A percentile compares a stretch with the other conserved stretches of the same genome.
phyloP scores from a whole-genome alignment of 2,329 filamentous ascomycete species.

The Epichloe hybrida region DNA sequence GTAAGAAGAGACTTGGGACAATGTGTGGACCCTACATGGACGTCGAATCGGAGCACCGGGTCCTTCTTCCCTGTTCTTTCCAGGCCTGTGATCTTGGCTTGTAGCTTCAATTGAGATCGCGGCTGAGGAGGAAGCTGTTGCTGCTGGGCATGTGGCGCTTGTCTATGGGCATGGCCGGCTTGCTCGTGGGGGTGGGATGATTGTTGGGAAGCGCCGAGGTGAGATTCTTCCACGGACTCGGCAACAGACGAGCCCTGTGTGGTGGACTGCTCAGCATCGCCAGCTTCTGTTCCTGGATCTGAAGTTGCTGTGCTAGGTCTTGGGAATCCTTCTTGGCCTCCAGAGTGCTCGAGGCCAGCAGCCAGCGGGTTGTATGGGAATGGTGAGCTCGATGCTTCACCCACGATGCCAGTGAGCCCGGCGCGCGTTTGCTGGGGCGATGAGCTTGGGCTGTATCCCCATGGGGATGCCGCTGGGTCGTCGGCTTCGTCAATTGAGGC shows the following conservation, averaged over 20 bases:
- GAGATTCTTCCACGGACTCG: slow-evolving; percentile 9
- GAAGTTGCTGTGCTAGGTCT: slow-evolving; percentile 35
- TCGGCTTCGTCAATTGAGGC: slow-evolving; percentile 41
- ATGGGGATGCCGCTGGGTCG: slow-evolving; percentile 39
- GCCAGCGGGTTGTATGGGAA: slow-evolving; percentile 30
- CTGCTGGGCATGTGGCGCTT: slow-evolving; percentile 24
- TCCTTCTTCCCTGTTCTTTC: slow-evolving; percentile 94
- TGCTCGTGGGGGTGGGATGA: slow-evolving; percentile 7
- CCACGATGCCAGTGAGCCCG: slow-evolving; percentile 27
- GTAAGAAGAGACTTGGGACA: background rate
- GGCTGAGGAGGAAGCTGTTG: slow-evolving; percentile 41
- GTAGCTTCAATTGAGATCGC: slow-evolving; percentile 67
- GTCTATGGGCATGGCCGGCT: slow-evolving; percentile 9
- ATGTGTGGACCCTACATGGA: slow-evolving; percentile 54
- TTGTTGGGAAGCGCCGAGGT: slow-evolving; percentile 5
- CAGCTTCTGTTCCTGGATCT: slow-evolving; percentile 29
- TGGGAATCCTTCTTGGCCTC: slow-evolving; percentile 26
- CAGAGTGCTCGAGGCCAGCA: slow-evolving; percentile 26
- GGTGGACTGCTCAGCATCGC: slow-evolving; percentile 20
- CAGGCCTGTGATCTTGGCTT: slow-evolving; percentile 86
- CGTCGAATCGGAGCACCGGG: slow-evolving; percentile 85
- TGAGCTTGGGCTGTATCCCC: slow-evolving; percentile 39
- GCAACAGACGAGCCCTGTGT: slow-evolving; percentile 8
- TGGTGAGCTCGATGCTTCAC: slow-evolving; percentile 27
- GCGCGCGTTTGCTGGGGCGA: slow-evolving; percentile 34